Evolutionary conservation across 305 asterid genomes (phyloP).

Genomic region (Rubia tinctorum): DNA sequence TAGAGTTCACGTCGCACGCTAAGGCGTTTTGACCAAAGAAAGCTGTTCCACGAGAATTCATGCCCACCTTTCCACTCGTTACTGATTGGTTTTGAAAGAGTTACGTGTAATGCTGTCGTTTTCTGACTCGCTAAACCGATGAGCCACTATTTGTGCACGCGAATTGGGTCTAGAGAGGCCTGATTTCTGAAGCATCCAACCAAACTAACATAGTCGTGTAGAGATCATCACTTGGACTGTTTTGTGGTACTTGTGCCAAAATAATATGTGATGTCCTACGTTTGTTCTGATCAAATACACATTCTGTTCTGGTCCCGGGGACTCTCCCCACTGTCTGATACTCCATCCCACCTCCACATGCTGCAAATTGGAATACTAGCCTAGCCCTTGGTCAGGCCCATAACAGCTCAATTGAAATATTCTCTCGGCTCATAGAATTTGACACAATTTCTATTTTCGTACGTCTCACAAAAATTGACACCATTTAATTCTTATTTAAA

Average conservation of each 20-base stretch:
- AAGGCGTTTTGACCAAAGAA: too few species aligned
- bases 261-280: background rate
- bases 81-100: too few species aligned
- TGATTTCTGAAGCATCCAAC: slow-evolving; percentile 4
- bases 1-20: too few species aligned
- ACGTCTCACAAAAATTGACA: too few species aligned
- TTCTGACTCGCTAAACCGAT: background rate
- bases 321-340: background rate
- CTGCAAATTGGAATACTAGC: background rate
- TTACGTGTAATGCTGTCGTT: background rate
- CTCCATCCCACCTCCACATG: background rate
- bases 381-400: too few species aligned
- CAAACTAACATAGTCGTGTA: background rate
- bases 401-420: too few species aligned
- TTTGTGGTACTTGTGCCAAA: background rate
- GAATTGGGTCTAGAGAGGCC: background rate
- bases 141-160: background rate
- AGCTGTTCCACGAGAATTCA: too few species aligned
- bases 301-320: background rate
- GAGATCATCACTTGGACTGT: background rate
- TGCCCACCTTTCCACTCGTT: too few species aligned
- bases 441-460: too few species aligned
- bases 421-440: too few species aligned
- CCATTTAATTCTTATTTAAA: too few species aligned
- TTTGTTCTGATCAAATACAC: slow-evolving; percentile 5